Evolutionary conservation across 352 stramenopile species (phyloP).

Genomic region (Discostella stelligera): DNA sequence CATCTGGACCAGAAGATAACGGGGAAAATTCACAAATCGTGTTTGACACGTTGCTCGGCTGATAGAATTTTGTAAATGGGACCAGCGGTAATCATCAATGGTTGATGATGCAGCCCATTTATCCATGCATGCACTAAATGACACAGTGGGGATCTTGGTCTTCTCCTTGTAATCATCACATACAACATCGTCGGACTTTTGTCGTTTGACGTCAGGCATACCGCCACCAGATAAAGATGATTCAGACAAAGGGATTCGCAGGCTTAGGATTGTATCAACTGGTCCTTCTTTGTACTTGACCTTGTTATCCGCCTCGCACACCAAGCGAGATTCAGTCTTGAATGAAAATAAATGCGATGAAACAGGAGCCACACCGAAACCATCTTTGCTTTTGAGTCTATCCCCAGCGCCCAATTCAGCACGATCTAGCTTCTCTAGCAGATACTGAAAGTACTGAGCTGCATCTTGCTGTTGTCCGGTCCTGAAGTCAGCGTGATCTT

Average conservation of each 20-base stretch:
- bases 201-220: conserved; percentile 83
- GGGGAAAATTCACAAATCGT: conserved; percentile 92
- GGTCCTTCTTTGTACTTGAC: conserved; percentile 73
- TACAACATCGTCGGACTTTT: conserved; percentile 75
- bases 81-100: conserved; percentile 86
- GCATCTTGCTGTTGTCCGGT: conserved; percentile 97
- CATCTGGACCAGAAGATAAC: conserved; percentile 96
- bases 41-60: conserved; percentile 58
- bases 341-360: conserved; percentile 93
- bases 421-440: conserved; percentile 90
- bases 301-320: conserved; percentile 76
- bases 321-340: conserved; percentile 74
- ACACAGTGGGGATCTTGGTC: conserved; percentile 87
- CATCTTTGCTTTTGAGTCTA: conserved; percentile 49
- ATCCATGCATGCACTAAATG: conserved; percentile 92
- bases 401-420: conserved; percentile 81
- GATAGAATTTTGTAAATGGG: conserved; percentile 68
- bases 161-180: conserved; percentile 82
- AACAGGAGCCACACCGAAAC: conserved; percentile 43
- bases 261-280: conserved; percentile 68
- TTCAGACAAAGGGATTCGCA: conserved; percentile 76
- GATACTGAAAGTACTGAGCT: conserved; percentile 95
- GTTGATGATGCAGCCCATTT: conserved; percentile 88
- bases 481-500: conserved; percentile 93
- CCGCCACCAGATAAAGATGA: conserved; percentile 52